These are phyloP conservation scores for Didymella pinodella DNA, from an alignment of 2,329 filamentous ascomycete species.

Conservation along the genomic window DNA sequence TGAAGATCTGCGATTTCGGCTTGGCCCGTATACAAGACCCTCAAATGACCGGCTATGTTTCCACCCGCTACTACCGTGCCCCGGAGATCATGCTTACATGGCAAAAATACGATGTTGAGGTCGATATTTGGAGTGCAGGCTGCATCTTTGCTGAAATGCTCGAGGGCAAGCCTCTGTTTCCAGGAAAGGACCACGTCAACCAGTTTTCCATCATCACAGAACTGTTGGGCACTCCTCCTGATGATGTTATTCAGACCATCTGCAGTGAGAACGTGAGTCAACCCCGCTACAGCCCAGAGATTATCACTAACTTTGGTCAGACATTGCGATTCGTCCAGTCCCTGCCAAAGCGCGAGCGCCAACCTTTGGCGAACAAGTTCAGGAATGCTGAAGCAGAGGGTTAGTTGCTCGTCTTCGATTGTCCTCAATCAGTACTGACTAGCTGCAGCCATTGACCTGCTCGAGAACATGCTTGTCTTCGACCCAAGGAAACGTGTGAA, in stretches of 20 bases:
- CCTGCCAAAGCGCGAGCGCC: conserved; percentile 90
- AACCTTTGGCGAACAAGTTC: conserved; percentile 87
- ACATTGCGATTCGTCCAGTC: conserved; percentile 97
- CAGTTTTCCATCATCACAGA: conserved; percentile 99
- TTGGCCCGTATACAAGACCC: conserved; percentile 97
- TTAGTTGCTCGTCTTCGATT: conserved; percentile 54
- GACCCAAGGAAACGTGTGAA: conserved; percentile 96
- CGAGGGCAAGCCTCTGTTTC: conserved; percentile 96
- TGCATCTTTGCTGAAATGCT: conserved; percentile 99
- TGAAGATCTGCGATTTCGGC: conserved; percentile 99
- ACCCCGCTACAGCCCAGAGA: background rate
- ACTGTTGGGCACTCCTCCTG: conserved; percentile 91
- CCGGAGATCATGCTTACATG: conserved; percentile 99
- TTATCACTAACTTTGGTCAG: conserved; percentile 56
- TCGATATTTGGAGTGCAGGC: conserved; percentile 98
- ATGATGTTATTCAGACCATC: conserved; percentile 98
- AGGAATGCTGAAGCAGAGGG: conserved; percentile 89
- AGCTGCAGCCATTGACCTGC: conserved; percentile 79
- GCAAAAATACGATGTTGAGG: conserved; percentile 99
- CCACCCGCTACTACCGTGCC: conserved; percentile 96
- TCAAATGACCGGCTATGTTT: conserved; percentile 99
- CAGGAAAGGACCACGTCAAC: conserved; percentile 98
- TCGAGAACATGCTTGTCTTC: conserved; percentile 97
- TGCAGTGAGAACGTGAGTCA: conserved; percentile 90
- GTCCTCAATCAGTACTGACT: conserved; percentile 7